phyloP scores from a whole-genome alignment of 2,329 filamentous ascomycete genomes.

The Fusarium acutatum region DNA sequence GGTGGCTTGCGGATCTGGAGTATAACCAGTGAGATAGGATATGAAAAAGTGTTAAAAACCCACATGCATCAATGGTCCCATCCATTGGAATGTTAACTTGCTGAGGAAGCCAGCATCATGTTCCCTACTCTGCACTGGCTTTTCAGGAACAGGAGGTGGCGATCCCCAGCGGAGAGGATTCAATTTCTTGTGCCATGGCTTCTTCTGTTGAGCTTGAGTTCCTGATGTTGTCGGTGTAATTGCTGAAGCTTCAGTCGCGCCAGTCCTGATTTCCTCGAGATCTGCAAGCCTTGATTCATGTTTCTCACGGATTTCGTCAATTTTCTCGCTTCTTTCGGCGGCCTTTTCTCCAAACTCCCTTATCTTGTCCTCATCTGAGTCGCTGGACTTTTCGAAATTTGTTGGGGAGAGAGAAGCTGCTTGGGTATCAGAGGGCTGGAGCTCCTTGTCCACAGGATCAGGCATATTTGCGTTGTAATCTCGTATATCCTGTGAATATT shows the following conservation, averaged over 20 bases:
- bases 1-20: slow-evolving; percentile 24
- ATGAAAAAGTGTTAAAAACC: slow-evolving; percentile 43
- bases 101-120: slow-evolving; percentile 79
- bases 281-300: slow-evolving; percentile 18
- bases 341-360: slow-evolving; percentile 26
- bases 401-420: slow-evolving; percentile 43
- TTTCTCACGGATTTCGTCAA: not conserved
- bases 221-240: slow-evolving; percentile 56
- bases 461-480: slow-evolving; percentile 36
- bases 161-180: slow-evolving; percentile 70
- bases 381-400: slow-evolving; percentile 24
- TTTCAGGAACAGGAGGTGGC: slow-evolving; percentile 63
- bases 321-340: slow-evolving; percentile 9
- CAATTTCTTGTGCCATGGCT: slow-evolving; percentile 69
- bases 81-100: slow-evolving; percentile 86
- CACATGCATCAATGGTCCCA: slow-evolving; percentile 84
- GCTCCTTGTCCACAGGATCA: slow-evolving; percentile 40
- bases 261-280: slow-evolving; percentile 54
- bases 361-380: slow-evolving; percentile 29
- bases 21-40: not conserved
- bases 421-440: slow-evolving; percentile 42
- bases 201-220: slow-evolving; percentile 49
- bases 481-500: not conserved
- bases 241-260: slow-evolving; percentile 65
- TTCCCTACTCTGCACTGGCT: slow-evolving; percentile 69